phyloP scores from a whole-genome alignment of 192 early-diverging fungal genomes.

The Coemansia interrupta region DNA sequence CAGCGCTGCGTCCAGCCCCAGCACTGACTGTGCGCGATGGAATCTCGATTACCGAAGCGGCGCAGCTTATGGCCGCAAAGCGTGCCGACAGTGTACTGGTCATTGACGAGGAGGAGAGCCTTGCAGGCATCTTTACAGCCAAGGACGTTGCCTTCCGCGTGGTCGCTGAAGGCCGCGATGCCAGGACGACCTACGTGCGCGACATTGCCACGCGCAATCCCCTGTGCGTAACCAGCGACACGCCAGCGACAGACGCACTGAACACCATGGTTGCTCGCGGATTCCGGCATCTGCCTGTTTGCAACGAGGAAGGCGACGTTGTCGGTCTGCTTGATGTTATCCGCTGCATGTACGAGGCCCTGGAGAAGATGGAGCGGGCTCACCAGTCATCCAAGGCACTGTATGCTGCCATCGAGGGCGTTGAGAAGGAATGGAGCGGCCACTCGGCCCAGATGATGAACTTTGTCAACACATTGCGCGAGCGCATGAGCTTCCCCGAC shows the following conservation, averaged over 20 bases:
- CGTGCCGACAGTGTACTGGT: constrained; percentile 91
- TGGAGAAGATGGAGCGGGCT: constrained; percentile 81
- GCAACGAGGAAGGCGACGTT: constrained; percentile 83
- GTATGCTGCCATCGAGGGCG: constrained; percentile 75
- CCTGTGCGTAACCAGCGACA: constrained; percentile 80
- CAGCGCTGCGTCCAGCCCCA: constrained; percentile 76
- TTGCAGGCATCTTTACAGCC: constrained; percentile 94
- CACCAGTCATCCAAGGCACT: constrained; percentile 77
- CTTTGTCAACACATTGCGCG: constrained; percentile 70
- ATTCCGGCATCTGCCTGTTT: constrained; percentile 81
- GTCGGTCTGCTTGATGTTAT: constrained; percentile 82
- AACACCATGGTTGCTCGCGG: constrained; percentile 79
- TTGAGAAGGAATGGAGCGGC: constrained; percentile 76
- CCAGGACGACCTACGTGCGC: constrained; percentile 67
- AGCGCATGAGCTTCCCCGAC: constrained; percentile 90
- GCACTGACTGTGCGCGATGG: constrained; percentile 82
- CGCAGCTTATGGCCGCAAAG: constrained; percentile 97
- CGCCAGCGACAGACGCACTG: constrained; percentile 74
- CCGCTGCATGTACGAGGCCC: constrained; percentile 79
- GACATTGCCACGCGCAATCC: constrained; percentile 91
- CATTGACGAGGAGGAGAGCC: constrained; percentile 87
- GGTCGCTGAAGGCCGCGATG: constrained; percentile 71
- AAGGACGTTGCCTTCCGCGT: constrained; percentile 97
- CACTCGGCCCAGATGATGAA: constrained; percentile 65
- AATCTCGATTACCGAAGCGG: constrained; percentile 72